Conservation (phyloP, 345 rosid genomes). For the Citrus unshiu region DNA sequence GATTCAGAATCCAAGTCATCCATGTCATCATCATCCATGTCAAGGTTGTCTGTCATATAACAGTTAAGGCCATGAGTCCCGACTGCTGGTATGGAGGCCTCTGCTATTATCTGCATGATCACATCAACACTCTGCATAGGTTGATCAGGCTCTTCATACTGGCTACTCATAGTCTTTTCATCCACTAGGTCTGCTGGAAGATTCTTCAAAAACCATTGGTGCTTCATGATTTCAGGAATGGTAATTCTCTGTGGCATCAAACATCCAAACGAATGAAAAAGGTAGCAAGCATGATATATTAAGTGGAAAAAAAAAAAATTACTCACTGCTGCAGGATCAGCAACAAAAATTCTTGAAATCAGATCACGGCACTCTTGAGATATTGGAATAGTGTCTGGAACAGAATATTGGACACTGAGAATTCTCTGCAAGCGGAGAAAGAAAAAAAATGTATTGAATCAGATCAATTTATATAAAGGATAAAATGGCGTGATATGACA, state of each 20-base stretch:
- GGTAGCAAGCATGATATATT: background rate
- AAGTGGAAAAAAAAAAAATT: background rate
- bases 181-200: constrained; percentile 77
- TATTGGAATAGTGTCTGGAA: constrained; percentile 68
- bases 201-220: constrained; percentile 88
- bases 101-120: constrained; percentile 93
- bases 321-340: constrained; percentile 71
- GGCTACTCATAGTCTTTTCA: constrained; percentile 47
- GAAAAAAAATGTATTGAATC: background rate
- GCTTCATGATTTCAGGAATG: constrained; percentile 73
- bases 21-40: constrained; percentile 83
- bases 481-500: background rate
- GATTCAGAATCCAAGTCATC: constrained; percentile 83
- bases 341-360: constrained; percentile 81
- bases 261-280: background rate
- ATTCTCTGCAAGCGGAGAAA: constrained; percentile 56
- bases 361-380: constrained; percentile 79
- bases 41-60: constrained; percentile 55
- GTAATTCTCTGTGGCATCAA: constrained; percentile 67
- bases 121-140: constrained; percentile 79
- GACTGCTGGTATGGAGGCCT: constrained; percentile 81
- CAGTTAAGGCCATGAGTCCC: constrained; percentile 47
- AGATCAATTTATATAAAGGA: background rate
- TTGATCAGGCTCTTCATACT: constrained; percentile 77
- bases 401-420: constrained; percentile 77